Conservation (phyloP, 2,329 filamentous ascomycete species). For the Fusarium pilosicola region DNA sequence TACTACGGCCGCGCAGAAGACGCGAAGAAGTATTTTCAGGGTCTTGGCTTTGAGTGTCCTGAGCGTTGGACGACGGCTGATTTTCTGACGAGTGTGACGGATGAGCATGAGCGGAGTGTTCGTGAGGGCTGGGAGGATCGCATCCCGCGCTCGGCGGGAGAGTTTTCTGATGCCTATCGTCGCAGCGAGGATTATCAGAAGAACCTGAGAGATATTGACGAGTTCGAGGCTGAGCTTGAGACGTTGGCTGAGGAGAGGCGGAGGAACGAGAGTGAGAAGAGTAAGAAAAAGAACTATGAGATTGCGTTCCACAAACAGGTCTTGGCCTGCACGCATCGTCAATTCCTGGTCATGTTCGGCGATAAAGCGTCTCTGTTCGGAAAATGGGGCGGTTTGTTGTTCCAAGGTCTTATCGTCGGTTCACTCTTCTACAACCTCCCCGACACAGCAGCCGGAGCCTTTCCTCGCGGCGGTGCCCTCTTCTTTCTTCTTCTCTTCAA, state of each 20-base stretch:
- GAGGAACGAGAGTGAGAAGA: slow-evolving; percentile 73
- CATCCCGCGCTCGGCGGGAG: slow-evolving; percentile 74
- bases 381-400: slow-evolving; percentile 81
- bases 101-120: slow-evolving; percentile 76
- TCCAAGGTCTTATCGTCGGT: slow-evolving; percentile 79
- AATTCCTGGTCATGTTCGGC: slow-evolving; percentile 82
- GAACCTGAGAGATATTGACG: slow-evolving; percentile 69
- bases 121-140: slow-evolving; percentile 71
- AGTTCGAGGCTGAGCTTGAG: slow-evolving; percentile 70
- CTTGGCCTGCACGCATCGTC: slow-evolving; percentile 73
- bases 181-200: slow-evolving; percentile 69
- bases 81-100: slow-evolving; percentile 82
- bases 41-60: slow-evolving; percentile 78
- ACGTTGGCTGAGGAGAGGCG: slow-evolving; percentile 56
- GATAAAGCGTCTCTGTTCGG: slow-evolving; percentile 80
- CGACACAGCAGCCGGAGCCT: slow-evolving; percentile 70
- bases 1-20: slow-evolving; percentile 73
- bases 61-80: slow-evolving; percentile 77
- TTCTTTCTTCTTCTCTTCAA: slow-evolving; percentile 66
- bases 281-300: slow-evolving; percentile 77
- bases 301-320: slow-evolving; percentile 81
- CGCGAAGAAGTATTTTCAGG: slow-evolving; percentile 75
- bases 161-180: slow-evolving; percentile 73
- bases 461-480: slow-evolving; percentile 59
- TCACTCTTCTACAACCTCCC: slow-evolving; percentile 80